A percentile compares a stretch with the other conserved stretches of the same genome.
phyloP scores from a whole-genome alignment of 495 filamentous ascomycete genomes.

The Hamigera avellanea region DNA sequence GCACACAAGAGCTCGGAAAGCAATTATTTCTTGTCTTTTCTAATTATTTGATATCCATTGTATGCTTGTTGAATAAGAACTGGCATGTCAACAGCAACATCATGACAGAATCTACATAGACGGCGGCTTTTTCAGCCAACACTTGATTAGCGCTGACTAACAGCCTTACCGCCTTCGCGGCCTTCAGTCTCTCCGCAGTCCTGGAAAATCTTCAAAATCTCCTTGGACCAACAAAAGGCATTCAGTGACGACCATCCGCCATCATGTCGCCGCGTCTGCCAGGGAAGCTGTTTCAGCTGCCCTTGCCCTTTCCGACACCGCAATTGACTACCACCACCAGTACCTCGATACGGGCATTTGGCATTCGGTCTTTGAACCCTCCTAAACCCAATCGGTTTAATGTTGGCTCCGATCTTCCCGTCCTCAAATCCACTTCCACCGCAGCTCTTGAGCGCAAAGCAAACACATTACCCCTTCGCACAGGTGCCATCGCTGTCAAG shows the following conservation, averaged over 20 bases:
- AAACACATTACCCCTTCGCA: conserved; percentile 63
- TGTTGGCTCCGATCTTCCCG: conserved; percentile 29
- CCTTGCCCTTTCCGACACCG: conserved; percentile 9
- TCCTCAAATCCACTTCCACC: conserved; percentile 58
- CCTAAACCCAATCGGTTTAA: conserved; percentile 38
- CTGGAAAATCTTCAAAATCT: too few species aligned
- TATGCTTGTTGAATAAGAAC: too few species aligned
- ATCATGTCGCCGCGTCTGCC: conserved; percentile 27
- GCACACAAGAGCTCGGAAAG: too few species aligned
- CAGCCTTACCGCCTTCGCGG: background rate
- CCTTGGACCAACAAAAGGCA: background rate
- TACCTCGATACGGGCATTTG: conserved; percentile 22
- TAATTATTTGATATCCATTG: too few species aligned
- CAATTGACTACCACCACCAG: conserved; percentile 9
- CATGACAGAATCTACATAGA: too few species aligned
- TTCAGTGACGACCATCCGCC: conserved; percentile 2
- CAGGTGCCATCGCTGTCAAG: conserved; percentile 76
- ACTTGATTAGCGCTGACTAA: background rate
- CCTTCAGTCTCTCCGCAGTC: background rate
- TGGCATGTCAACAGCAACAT: too few species aligned
- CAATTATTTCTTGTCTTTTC: too few species aligned
- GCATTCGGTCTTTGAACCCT: conserved; percentile 38
- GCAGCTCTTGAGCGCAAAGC: conserved; percentile 74
- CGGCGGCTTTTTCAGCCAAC: too few species aligned
- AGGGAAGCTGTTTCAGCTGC: conserved; percentile 24